Conservation (phyloP, 108 stramenopile species). For the Nitzschia inconspicua region DNA sequence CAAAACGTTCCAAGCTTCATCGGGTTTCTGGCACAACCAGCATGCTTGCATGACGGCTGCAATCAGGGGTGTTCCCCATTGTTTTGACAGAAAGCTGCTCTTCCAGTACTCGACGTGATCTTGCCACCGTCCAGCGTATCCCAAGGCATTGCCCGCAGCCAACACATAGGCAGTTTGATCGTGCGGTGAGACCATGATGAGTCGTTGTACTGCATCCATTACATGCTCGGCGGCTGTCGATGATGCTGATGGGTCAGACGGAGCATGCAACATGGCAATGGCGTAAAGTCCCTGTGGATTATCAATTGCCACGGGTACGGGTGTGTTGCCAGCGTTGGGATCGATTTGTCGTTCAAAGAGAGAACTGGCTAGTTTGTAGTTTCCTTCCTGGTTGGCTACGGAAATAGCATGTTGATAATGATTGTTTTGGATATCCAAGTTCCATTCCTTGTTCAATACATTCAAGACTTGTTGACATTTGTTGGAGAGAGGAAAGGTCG, state of each 20-base stretch:
- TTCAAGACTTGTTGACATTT: slow-evolving; percentile 21
- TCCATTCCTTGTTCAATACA: slow-evolving; percentile 39
- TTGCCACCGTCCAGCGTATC: slow-evolving; percentile 64
- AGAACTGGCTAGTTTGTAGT: slow-evolving; percentile 58
- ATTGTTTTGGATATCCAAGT: slow-evolving; percentile 45
- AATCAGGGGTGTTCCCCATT: slow-evolving; percentile 45
- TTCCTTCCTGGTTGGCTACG: slow-evolving; percentile 44
- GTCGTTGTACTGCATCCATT: slow-evolving; percentile 64
- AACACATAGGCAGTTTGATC: slow-evolving; percentile 60
- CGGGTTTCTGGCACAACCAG: slow-evolving; percentile 34
- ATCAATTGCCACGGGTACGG: slow-evolving; percentile 34
- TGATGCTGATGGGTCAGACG: slow-evolving; percentile 13
- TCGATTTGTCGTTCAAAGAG: slow-evolving; percentile 67
- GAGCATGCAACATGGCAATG: slow-evolving; percentile 3
- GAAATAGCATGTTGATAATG: slow-evolving; percentile 61
- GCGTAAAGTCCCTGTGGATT: slow-evolving; percentile 23
- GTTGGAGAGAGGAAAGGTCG: too few species aligned
- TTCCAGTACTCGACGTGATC: slow-evolving; percentile 52
- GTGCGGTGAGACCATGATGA: slow-evolving; percentile 74
- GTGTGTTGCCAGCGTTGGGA: slow-evolving; percentile 41
- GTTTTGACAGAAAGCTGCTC: slow-evolving; percentile 18
- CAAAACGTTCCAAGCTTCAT: slow-evolving; percentile 48
- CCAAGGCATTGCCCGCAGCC: slow-evolving; percentile 82
- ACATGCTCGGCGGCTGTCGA: slow-evolving; percentile 39
- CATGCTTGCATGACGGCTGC: slow-evolving; percentile 70